Evolutionary conservation across 345 rosid genomes (phyloP).

Genomic region (Passiflora organensis): DNA sequence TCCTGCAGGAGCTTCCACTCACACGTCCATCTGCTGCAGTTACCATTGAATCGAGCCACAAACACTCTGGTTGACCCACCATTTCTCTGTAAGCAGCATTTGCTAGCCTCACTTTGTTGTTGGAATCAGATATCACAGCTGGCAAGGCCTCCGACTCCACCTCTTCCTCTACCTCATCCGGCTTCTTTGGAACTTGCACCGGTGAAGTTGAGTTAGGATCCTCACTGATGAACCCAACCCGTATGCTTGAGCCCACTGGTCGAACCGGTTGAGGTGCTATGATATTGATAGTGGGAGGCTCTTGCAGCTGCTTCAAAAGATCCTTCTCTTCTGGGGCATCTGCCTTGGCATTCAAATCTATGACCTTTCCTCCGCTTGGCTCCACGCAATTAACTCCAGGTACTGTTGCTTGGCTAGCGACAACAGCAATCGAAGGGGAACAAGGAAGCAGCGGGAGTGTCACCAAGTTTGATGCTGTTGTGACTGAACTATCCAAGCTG

Average conservation of each 20-base stretch:
- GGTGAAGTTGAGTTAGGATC: slow-evolving; percentile 9
- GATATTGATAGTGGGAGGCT: slow-evolving; percentile 26
- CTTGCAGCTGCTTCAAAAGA: slow-evolving; percentile 57
- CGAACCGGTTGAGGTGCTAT: slow-evolving; percentile 70
- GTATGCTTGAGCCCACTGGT: slow-evolving; percentile 72
- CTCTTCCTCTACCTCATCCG: slow-evolving; percentile 74
- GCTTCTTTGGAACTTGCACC: slow-evolving; percentile 30
- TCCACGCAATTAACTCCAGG: slow-evolving; percentile 38
- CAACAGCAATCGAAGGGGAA: slow-evolving; percentile 24
- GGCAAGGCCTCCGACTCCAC: slow-evolving; percentile 69
- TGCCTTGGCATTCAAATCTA: slow-evolving; percentile 56
- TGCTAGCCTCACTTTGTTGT: slow-evolving; percentile 68
- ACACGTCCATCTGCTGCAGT: slow-evolving; percentile 13
- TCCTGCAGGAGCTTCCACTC: slow-evolving; percentile 33
- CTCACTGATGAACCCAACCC: slow-evolving; percentile 53
- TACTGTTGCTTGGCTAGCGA: slow-evolving; percentile 8
- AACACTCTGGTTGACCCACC: slow-evolving; percentile 96
- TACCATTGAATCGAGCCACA: slow-evolving; percentile 73
- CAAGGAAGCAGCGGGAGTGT: slow-evolving; percentile 76
- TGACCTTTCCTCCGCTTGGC: slow-evolving; percentile 15
- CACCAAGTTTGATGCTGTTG: slow-evolving; percentile 40
- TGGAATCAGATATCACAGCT: slow-evolving; percentile 66
- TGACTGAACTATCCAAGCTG: slow-evolving; percentile 24
- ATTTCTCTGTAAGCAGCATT: slow-evolving; percentile 90
- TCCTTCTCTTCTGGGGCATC: slow-evolving; percentile 56